A percentile compares a stretch with the other conserved stretches of the same genome.
Evolutionary conservation across 2,329 filamentous ascomycete genomes (phyloP).

Genomic region (Fusarium coffeatum): DNA sequence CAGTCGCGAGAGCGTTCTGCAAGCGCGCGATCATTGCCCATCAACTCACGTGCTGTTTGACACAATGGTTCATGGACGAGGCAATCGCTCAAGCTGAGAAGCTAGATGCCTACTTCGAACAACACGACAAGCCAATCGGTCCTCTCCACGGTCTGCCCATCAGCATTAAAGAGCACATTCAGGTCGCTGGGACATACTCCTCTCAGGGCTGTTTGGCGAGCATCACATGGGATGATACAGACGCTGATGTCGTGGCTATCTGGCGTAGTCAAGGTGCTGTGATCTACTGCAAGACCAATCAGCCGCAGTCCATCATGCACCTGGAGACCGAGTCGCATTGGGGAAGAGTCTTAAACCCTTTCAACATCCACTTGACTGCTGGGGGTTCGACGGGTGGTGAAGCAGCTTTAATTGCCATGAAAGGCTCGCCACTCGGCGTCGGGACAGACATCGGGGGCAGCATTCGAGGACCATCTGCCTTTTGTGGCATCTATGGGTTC

Average conservation of each 20-base stretch:
- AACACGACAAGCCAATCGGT: not conserved
- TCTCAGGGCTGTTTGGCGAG: slow-evolving; percentile 25
- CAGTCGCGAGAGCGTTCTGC: slow-evolving; percentile 26
- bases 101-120: slow-evolving; percentile 25
- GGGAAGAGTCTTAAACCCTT: slow-evolving; percentile 70
- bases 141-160: slow-evolving; percentile 36
- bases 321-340: slow-evolving; percentile 68
- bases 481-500: slow-evolving; percentile 28
- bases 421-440: slow-evolving; percentile 34
- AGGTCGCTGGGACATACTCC: slow-evolving; percentile 21
- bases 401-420: slow-evolving; percentile 50
- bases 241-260: slow-evolving; percentile 60
- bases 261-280: slow-evolving; percentile 71
- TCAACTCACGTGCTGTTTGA: slow-evolving; percentile 36
- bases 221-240: slow-evolving; percentile 21
- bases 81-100: slow-evolving; percentile 17
- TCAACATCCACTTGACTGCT: slow-evolving; percentile 67
- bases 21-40: slow-evolving; percentile 35
- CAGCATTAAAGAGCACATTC: slow-evolving; percentile 38
- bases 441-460: slow-evolving; percentile 24
- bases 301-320: slow-evolving; percentile 63
- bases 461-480: slow-evolving; percentile 18
- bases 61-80: slow-evolving; percentile 37
- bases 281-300: slow-evolving; percentile 75
- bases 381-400: slow-evolving; percentile 72